phyloP scores from a whole-genome alignment of 176 grass and related monocot genomes.

The Themeda triandra region DNA sequence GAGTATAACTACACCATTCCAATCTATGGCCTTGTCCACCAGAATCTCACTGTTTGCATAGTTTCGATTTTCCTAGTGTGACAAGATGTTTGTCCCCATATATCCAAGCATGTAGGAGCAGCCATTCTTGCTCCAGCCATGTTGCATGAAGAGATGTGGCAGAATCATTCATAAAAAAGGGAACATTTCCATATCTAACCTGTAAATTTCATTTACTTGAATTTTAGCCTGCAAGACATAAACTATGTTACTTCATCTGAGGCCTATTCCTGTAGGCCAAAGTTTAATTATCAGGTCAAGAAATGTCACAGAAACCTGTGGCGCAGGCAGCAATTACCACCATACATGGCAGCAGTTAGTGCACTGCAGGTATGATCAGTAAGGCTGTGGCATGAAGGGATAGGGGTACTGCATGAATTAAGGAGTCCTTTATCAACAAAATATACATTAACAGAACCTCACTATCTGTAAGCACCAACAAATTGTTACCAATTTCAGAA shows the following conservation, averaged over 20 bases:
- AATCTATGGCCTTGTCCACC: neutral
- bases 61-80: conserved; percentile 9
- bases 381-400: neutral
- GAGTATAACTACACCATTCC: conserved; percentile 10
- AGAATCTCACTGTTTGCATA: conserved; percentile 15
- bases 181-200: conserved; percentile 14
- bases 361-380: neutral
- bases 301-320: neutral
- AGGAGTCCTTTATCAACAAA: conserved; percentile 15
- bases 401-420: neutral
- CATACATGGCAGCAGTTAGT: neutral
- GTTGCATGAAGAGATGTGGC: neutral
- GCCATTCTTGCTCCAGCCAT: conserved; percentile 12
- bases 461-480: neutral
- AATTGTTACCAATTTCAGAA: neutral
- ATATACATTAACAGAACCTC: neutral
- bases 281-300: neutral
- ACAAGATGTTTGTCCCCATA: conserved; percentile 3
- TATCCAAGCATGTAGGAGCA: conserved; percentile 13
- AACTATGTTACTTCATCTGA: conserved; percentile 19
- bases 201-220: neutral
- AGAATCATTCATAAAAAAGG: neutral
- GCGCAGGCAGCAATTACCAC: neutral
- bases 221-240: conserved; percentile 23
- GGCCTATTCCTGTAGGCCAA: neutral